A percentile compares a stretch with the other conserved stretches of the same genome.
phyloP scores from a whole-genome alignment of 78 protist genomes.

The Salpingoeca rosetta region DNA sequence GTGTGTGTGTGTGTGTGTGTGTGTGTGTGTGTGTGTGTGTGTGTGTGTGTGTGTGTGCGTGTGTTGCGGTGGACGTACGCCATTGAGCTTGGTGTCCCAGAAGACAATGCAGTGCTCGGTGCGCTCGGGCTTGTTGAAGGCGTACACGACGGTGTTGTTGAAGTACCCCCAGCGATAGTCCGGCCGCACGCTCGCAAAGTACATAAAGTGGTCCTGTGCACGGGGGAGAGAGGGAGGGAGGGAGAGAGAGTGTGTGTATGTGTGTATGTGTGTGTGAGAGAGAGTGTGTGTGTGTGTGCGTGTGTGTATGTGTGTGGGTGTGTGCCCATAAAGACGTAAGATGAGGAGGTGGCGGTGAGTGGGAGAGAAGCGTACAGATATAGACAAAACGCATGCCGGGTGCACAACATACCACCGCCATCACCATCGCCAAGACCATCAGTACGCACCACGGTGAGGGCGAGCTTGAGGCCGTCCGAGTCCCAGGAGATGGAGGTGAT shows the following conservation, averaged over 20 bases:
- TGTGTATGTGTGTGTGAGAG: too few relatives aligned
- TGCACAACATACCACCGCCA: too few relatives aligned
- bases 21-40: not conserved
- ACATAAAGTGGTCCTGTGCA: conserved; percentile 48
- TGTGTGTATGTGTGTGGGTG: too few relatives aligned
- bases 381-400: too few relatives aligned
- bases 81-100: conserved; percentile 44
- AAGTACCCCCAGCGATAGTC: conserved; percentile 58
- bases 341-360: not conserved
- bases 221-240: not conserved
- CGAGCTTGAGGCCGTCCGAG: conserved; percentile 57
- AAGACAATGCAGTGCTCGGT: conserved; percentile 49
- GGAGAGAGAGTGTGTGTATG: too few relatives aligned
- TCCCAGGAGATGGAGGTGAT: conserved; percentile 55
- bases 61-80: too few relatives aligned
- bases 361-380: too few relatives aligned
- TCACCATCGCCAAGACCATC: too few relatives aligned
- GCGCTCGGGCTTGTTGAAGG: conserved; percentile 48
- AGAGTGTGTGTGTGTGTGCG: too few relatives aligned
- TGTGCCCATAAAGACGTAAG: too few relatives aligned
- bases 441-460: conserved; percentile 54
- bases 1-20: conserved; percentile 30
- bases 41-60: too few relatives aligned
- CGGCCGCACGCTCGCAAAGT: conserved; percentile 73
- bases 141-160: conserved; percentile 43